Evolutionary conservation across 257 asterid species (phyloP).

Genomic region (Apocynum venetum): DNA sequence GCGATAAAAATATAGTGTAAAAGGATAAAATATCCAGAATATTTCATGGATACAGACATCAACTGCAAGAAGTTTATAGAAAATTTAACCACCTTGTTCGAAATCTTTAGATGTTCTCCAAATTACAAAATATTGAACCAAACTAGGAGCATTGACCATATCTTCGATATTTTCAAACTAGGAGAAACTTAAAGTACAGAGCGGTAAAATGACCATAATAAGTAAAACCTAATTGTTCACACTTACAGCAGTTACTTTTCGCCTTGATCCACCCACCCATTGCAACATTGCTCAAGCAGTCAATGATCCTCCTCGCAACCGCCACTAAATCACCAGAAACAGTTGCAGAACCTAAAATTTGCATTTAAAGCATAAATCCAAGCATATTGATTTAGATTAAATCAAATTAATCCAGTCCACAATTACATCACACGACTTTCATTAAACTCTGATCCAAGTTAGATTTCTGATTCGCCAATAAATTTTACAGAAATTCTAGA

Average conservation of each 20-base stretch:
- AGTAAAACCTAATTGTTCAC: conserved; percentile 12
- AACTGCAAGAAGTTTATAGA: too few species aligned
- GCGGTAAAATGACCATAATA: conserved; percentile 3
- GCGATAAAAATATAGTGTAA: background rate
- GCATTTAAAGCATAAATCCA: background rate
- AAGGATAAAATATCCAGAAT: background rate
- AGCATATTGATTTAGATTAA: background rate
- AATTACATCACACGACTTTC: background rate
- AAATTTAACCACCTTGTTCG: background rate
- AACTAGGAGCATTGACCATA: background rate
- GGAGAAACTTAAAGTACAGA: conserved; percentile 4
- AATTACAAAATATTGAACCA: background rate
- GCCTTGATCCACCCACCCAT: conserved; percentile 98
- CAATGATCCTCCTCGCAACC: conserved; percentile 9
- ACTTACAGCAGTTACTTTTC: conserved; percentile 77
- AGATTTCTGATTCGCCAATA: background rate
- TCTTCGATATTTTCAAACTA: conserved; percentile 1
- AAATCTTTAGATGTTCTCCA: background rate
- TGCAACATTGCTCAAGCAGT: conserved; percentile 55
- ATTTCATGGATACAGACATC: background rate
- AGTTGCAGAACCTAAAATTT: background rate
- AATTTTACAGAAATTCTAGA: background rate
- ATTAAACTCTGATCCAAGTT: too few species aligned
- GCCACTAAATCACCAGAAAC: background rate
- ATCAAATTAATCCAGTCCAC: background rate